Percentiles rank a stretch among this genome's conserved stretches.
These are phyloP conservation scores for Serpula lacrymans DNA, from an alignment of 768 basidiomycete species.

Conservation along the genomic window DNA sequence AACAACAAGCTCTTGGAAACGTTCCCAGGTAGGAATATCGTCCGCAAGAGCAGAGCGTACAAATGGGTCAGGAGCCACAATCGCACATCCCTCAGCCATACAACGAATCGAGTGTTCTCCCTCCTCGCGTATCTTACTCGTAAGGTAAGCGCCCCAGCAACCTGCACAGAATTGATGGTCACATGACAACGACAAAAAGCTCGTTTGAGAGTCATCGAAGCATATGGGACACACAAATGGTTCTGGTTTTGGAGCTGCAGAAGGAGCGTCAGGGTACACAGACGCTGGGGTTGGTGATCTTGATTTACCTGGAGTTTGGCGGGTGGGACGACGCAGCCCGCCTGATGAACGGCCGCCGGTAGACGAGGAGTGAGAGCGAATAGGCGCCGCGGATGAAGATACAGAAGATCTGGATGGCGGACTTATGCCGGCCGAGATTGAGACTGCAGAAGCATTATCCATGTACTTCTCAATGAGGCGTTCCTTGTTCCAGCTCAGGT, in stretches of 20 bases:
- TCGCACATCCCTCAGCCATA: constrained; percentile 75
- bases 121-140: constrained; percentile 80
- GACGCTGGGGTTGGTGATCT: constrained; percentile 1
- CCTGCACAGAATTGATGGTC: constrained; percentile 79
- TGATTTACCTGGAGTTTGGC: constrained; percentile 23
- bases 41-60: constrained; percentile 53
- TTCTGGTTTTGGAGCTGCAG: constrained; percentile 24
- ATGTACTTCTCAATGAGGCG: constrained; percentile 95
- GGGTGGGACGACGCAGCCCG: constrained; percentile 24
- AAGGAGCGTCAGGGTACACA: background rate
- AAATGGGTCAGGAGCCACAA: constrained; percentile 63
- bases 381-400: constrained; percentile 25
- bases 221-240: constrained; percentile 92
- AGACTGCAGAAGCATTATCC: constrained; percentile 78
- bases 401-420: constrained; percentile 23
- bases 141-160: constrained; percentile 82
- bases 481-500: constrained; percentile 95
- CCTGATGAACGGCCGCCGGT: constrained; percentile 21
- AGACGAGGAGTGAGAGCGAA: constrained; percentile 27
- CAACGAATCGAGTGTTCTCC: constrained; percentile 71
- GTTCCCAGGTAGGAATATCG: constrained; percentile 52
- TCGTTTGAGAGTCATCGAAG: constrained; percentile 73
- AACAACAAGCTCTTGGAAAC: constrained; percentile 85
- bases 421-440: constrained; percentile 71
- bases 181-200: constrained; percentile 74